phyloP scores from a whole-genome alignment of 2,329 filamentous ascomycete genomes.

The Sclerotinia sclerotiorum region DNA sequence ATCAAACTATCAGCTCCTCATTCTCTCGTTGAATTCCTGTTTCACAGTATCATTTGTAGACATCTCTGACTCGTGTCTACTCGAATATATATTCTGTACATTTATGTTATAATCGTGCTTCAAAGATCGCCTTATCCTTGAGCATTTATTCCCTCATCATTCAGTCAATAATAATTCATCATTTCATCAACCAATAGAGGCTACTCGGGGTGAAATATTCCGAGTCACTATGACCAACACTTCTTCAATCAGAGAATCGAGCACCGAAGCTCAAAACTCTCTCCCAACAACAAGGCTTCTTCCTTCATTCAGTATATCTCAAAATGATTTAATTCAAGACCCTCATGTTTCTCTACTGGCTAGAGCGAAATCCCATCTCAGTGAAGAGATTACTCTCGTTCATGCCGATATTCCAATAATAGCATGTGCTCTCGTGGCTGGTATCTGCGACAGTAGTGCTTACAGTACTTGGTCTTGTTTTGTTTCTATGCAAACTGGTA shows the following conservation, averaged over 20 bases:
- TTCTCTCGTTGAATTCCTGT: background rate
- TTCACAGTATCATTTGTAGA: too few relatives aligned
- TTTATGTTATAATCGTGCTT: background rate
- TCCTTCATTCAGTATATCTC: slow-evolving; percentile 23
- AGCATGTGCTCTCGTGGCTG: slow-evolving; percentile 48
- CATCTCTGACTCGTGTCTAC: background rate
- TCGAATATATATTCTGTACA: too few relatives aligned
- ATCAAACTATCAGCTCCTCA: background rate
- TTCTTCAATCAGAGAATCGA: background rate
- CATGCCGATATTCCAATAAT: slow-evolving; percentile 43
- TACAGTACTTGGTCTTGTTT: slow-evolving; percentile 52
- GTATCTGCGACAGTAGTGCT: slow-evolving; percentile 48
- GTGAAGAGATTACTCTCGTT: slow-evolving; percentile 37
- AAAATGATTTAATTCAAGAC: slow-evolving; percentile 25
- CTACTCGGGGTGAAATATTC: background rate
- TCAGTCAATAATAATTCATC: background rate
- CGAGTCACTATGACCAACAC: background rate
- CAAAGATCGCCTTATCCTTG: background rate
- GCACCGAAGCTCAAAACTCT: background rate
- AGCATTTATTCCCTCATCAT: background rate
- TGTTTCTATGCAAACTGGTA: slow-evolving; percentile 54
- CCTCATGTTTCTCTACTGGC: background rate
- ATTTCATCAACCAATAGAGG: background rate
- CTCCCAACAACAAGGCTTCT: slow-evolving; percentile 15
- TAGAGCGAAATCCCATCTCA: slow-evolving; percentile 28